A percentile compares a stretch with the other conserved stretches of the same genome.
Evolutionary conservation across 2,329 filamentous ascomycete species (phyloP).

Genomic region (Piedraia hortae): DNA sequence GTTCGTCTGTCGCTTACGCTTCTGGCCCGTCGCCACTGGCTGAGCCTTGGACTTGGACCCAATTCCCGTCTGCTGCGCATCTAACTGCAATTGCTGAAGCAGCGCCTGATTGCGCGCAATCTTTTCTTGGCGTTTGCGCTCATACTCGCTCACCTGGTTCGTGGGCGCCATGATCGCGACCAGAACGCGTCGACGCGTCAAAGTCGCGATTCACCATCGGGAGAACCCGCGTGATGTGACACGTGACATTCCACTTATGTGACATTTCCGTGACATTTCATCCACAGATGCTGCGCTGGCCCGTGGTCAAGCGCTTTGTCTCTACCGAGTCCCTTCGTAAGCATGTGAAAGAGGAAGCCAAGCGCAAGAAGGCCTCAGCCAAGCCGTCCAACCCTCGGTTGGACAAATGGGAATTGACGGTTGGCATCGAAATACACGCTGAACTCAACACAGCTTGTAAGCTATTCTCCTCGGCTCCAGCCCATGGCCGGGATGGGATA

Average conservation of each 20-base stretch:
- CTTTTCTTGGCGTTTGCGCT: conserved; percentile 59
- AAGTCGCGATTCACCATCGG: too few relatives aligned
- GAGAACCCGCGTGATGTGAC: too few relatives aligned
- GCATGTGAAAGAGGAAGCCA: conserved; percentile 17
- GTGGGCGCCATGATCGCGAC: too few relatives aligned
- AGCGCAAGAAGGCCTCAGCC: conserved; percentile 8
- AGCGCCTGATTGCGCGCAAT: conserved; percentile 67
- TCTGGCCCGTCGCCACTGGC: conserved; percentile 17
- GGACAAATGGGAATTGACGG: conserved; percentile 65
- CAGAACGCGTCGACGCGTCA: too few relatives aligned
- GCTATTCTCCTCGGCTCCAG: conserved; percentile 40
- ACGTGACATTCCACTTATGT: too few relatives aligned
- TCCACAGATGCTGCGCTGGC: too few relatives aligned
- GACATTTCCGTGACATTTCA: too few relatives aligned
- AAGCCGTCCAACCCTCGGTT: conserved; percentile 8
- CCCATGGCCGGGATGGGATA: conserved; percentile 4
- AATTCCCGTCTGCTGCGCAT: conserved; percentile 39
- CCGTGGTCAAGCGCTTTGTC: too few relatives aligned
- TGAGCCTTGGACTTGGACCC: conserved; percentile 28
- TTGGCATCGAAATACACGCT: conserved; percentile 91
- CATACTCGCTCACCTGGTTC: conserved; percentile 52
- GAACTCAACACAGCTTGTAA: conserved; percentile 75
- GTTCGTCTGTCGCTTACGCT: conserved; percentile 17
- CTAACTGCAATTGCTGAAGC: conserved; percentile 44
- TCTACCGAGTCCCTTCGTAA: conserved; percentile 16